Conservation (phyloP, 2,329 filamentous ascomycete species). For the Stromatinia cepivora region DNA sequence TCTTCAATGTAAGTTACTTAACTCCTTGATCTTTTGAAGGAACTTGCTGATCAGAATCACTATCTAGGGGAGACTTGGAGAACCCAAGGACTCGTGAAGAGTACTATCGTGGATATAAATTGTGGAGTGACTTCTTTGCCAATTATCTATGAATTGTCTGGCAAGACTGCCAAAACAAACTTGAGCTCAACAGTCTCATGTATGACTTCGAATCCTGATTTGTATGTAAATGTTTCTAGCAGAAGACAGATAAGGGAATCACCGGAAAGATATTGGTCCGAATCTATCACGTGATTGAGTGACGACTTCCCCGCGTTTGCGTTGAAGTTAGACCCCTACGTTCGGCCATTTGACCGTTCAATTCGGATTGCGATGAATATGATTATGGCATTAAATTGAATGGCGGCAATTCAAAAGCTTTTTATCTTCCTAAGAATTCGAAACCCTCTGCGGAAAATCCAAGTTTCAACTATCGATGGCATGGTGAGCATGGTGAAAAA, state of each 20-base stretch:
- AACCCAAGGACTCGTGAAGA: conserved; percentile 14
- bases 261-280: background rate
- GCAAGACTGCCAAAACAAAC: background rate
- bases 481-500: too few relatives aligned
- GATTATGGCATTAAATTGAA: too few relatives aligned
- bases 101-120: conserved; percentile 23
- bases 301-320: too few relatives aligned
- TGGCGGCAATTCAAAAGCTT: too few relatives aligned
- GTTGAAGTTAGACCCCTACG: too few relatives aligned
- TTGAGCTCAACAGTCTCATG: background rate
- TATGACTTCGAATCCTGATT: background rate
- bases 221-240: background rate
- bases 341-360: too few relatives aligned
- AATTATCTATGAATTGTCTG: background rate
- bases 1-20: conserved; percentile 52
- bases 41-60: background rate
- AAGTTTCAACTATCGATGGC: too few relatives aligned
- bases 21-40: background rate
- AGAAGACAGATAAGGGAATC: background rate
- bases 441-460: too few relatives aligned
- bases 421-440: too few relatives aligned
- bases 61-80: conserved; percentile 8
- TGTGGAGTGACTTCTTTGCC: conserved; percentile 10
- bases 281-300: background rate
- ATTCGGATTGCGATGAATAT: too few relatives aligned